phyloP scores from a whole-genome alignment of 106 monocot genomes.

The Xerophyta viscosa region DNA sequence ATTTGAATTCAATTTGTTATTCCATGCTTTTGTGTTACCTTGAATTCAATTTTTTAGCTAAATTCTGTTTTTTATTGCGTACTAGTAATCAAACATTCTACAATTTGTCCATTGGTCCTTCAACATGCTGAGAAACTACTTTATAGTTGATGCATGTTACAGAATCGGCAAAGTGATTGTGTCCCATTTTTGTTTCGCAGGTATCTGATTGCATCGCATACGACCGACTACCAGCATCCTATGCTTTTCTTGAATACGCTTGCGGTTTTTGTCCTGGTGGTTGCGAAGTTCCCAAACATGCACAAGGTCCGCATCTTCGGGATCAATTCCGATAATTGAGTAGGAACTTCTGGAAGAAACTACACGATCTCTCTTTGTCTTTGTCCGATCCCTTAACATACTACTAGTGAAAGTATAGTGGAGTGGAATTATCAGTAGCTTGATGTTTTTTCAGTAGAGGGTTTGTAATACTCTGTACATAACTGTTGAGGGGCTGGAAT shows the following conservation, averaged over 20 bases:
- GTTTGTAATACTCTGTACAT: constrained; percentile 3
- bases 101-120: no score
- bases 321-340: constrained; percentile 39
- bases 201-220: constrained; percentile 75
- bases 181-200: constrained; percentile 22
- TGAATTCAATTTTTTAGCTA: no score
- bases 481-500: constrained; percentile 4
- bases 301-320: constrained; percentile 81
- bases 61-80: no score
- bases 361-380: background rate
- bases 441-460: background rate
- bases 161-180: background rate
- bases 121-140: no score
- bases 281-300: constrained; percentile 79
- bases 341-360: no score
- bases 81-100: no score
- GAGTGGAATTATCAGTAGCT: background rate
- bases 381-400: background rate
- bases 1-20: no score
- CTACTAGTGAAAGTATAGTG: background rate
- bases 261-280: constrained; percentile 47
- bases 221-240: constrained; percentile 71
- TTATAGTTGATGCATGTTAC: background rate
- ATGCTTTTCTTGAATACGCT: constrained; percentile 64
- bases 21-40: no score